Conservation (phyloP, 768 basidiomycete species). For the Amanita pseudoporphyria region DNA sequence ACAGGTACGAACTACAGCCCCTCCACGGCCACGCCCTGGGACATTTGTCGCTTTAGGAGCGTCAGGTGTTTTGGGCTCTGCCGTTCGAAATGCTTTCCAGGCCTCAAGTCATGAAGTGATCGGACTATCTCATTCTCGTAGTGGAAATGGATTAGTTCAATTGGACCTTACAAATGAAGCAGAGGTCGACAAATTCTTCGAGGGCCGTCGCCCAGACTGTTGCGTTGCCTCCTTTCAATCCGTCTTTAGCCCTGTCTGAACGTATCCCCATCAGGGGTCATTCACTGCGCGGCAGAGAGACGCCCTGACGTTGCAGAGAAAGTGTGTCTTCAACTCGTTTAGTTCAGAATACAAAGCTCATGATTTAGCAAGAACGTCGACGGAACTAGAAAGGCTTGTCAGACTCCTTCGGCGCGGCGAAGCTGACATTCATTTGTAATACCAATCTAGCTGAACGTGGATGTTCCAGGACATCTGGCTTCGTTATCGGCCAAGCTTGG, state of each 20-base stretch:
- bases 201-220: constrained; percentile 61
- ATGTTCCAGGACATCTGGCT: constrained; percentile 67
- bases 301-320: constrained; percentile 90
- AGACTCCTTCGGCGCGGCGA: background rate
- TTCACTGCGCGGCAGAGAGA: constrained; percentile 94
- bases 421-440: background rate
- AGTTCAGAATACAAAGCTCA: background rate
- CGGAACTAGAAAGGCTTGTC: constrained; percentile 3
- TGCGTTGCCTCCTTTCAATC: constrained; percentile 19
- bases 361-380: constrained; percentile 3
- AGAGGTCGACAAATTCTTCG: constrained; percentile 46
- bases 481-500: constrained; percentile 47
- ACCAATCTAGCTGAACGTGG: constrained; percentile 62
- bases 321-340: constrained; percentile 29
- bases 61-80: constrained; percentile 83
- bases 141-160: constrained; percentile 37
- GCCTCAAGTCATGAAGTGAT: constrained; percentile 34
- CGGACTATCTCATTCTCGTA: constrained; percentile 66
- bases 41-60: constrained; percentile 48
- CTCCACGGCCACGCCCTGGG: background rate
- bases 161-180: constrained; percentile 60
- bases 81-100: constrained; percentile 62
- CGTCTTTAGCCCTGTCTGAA: background rate
- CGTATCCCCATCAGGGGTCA: constrained; percentile 47
- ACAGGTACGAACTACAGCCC: constrained; percentile 34